These are phyloP conservation scores for Penicillium crustosum DNA, from an alignment of 2,329 filamentous ascomycete species.

Conservation along the genomic window DNA sequence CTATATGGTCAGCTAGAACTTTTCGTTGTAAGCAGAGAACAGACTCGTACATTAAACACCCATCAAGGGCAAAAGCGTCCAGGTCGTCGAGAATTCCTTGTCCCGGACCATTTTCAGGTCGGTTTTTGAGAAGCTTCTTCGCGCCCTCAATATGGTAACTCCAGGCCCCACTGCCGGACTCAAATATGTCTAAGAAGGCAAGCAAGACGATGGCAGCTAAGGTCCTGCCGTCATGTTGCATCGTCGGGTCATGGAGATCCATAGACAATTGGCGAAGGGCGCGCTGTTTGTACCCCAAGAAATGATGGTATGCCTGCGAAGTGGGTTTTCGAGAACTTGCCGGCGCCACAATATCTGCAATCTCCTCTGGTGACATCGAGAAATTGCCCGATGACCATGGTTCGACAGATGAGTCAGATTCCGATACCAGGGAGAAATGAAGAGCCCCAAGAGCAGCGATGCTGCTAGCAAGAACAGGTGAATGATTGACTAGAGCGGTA, in stretches of 20 bases:
- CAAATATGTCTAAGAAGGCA: slow-evolving; percentile 52
- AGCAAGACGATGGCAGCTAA: slow-evolving; percentile 51
- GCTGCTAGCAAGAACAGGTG: slow-evolving; percentile 48
- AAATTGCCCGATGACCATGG: slow-evolving; percentile 32
- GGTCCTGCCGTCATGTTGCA: slow-evolving; percentile 43
- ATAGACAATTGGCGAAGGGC: slow-evolving; percentile 45
- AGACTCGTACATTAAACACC: slow-evolving; percentile 36
- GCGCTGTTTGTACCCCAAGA: slow-evolving; percentile 50
- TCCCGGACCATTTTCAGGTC: slow-evolving; percentile 24
- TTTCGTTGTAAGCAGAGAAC: not conserved
- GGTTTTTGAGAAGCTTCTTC: slow-evolving; percentile 46
- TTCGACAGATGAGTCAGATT: slow-evolving; percentile 36
- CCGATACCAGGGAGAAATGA: slow-evolving; percentile 45
- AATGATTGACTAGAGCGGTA: slow-evolving; percentile 46
- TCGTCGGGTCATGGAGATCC: slow-evolving; percentile 31
- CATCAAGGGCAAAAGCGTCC: slow-evolving; percentile 40
- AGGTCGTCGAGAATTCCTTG: slow-evolving; percentile 35
- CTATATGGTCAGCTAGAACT: slow-evolving; percentile 19
- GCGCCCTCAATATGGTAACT: slow-evolving; percentile 54
- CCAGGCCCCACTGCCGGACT: slow-evolving; percentile 54
- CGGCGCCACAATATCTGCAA: slow-evolving; percentile 31
- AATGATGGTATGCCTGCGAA: slow-evolving; percentile 42
- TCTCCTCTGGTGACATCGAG: slow-evolving; percentile 25
- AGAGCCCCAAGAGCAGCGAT: slow-evolving; percentile 52
- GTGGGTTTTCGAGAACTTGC: slow-evolving; percentile 33